Conservation (phyloP, 2,329 filamentous ascomycete species). For the Phialophora verrucosa region DNA sequence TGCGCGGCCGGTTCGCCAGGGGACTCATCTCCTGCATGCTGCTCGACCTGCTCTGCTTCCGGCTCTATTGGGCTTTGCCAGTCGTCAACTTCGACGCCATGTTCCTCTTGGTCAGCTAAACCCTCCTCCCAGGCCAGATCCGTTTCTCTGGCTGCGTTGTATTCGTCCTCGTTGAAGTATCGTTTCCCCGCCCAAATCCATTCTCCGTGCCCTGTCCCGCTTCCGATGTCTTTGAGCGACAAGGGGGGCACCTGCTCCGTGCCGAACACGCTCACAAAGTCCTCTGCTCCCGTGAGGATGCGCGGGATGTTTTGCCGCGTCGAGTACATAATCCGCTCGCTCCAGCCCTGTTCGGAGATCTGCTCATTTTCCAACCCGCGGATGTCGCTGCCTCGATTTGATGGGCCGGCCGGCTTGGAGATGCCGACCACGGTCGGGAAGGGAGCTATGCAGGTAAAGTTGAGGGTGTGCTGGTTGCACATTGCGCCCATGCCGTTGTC, state of each 20-base stretch:
- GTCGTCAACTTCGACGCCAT: background rate
- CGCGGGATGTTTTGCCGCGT: conserved; percentile 32
- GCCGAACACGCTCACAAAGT: conserved; percentile 30
- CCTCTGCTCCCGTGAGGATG: conserved; percentile 24
- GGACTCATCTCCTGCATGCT: background rate
- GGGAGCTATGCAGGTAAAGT: conserved; percentile 29
- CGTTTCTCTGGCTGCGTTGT: background rate
- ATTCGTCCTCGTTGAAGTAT: conserved; percentile 10
- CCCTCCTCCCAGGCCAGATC: background rate
- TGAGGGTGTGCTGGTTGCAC: conserved; percentile 22
- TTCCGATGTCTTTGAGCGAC: conserved; percentile 31
- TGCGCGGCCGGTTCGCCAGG: background rate
- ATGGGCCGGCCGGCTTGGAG: conserved; percentile 29
- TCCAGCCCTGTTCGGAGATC: conserved; percentile 17
- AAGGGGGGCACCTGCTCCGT: conserved; percentile 17
- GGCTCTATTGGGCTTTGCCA: background rate
- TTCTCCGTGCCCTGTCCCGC: conserved; percentile 28
- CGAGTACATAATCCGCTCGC: conserved; percentile 28
- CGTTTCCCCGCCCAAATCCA: background rate
- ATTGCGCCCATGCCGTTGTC: conserved; percentile 31
- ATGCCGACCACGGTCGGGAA: conserved; percentile 33
- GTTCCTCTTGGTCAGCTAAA: background rate
- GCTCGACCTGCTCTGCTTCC: background rate
- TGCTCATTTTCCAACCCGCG: conserved; percentile 23
- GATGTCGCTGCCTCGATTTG: conserved; percentile 35